Evolutionary conservation across 2,329 filamentous ascomycete species (phyloP), one percentile per base, ranked within the genome.

Genomic region (Fusarium agapanthi): DNA sequence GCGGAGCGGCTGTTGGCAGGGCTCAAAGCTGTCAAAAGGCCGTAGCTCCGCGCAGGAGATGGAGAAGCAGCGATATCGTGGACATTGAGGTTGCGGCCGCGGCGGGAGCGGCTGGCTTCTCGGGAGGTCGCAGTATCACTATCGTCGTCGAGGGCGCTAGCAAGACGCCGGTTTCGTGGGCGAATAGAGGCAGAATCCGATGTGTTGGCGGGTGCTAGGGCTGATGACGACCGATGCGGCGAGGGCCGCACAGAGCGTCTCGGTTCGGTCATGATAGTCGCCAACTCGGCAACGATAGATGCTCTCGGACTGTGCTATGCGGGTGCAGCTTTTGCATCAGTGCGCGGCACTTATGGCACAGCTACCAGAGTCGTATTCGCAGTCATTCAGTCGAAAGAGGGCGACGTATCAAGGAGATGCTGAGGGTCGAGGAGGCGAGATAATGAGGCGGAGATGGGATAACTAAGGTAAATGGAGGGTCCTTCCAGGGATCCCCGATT

Each of bases 131-230:
- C 64, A n/a, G 64, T 63, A 76, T 74, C 72, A 38, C 77, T 64
- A 47, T 77, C 62, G 58, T 77, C 75, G 43, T 77, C 76, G 62
- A 76, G 77, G 24, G 78, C 74, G 67, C 79, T 82, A 56, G 80
- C 80, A 37, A 82, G 80, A 53, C 84, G 86, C 61, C 87, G 85
- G 71, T 87, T 88, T 65, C 88, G 86, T 60, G 87, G 84, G 32
- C 87, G 86, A 61, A 84, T 74, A 32, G 82, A 80, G 64, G 77
- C 75, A 32, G 83, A 76, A 63, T 83, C 82, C 69, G 83, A 78
- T 71, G 84, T 81, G 54, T 83, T 81, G 72, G 83, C 78, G 45
- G 85, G 80, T 57, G 82, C 80, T 60, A 85, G 77, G 53, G 83
- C 82, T 45, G 86, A 87, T 61, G 87, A 85, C 63, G 85, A 82